These are phyloP conservation scores for Lactarius deliciosus DNA, from an alignment of 768 basidiomycete species.

Conservation along the genomic window DNA sequence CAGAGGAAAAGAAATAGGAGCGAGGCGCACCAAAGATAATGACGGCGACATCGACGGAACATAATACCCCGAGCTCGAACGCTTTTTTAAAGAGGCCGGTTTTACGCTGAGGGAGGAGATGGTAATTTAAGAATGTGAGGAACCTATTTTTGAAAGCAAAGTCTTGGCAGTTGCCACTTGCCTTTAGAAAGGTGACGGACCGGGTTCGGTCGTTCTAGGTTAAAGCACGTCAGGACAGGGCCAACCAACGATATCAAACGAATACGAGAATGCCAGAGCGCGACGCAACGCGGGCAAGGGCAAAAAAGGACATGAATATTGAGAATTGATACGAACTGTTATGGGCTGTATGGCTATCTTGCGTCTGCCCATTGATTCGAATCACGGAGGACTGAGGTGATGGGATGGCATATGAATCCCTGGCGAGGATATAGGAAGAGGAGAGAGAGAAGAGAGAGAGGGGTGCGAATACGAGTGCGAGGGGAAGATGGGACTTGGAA, in stretches of 20 bases:
- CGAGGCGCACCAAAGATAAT: conserved; percentile 70
- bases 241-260: conserved; percentile 17
- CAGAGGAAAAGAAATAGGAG: conserved; percentile 30
- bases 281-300: conserved; percentile 19
- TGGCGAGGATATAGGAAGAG: conserved; percentile 12
- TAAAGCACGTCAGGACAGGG: conserved; percentile 43
- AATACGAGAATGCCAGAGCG: conserved; percentile 29
- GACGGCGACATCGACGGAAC: conserved; percentile 85
- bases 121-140: conserved; percentile 59
- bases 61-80: conserved; percentile 87
- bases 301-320: conserved; percentile 26
- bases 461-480: conserved; percentile 6
- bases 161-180: conserved; percentile 37
- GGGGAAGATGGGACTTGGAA: conserved; percentile 15
- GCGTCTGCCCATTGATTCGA: conserved; percentile 60
- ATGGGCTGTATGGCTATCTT: conserved; percentile 85
- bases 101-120: conserved; percentile 58
- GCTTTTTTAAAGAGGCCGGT: conserved; percentile 91
- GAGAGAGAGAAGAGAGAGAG: neutral
- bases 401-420: conserved; percentile 15
- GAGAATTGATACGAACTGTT: conserved; percentile 50
- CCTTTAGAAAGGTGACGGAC: conserved; percentile 90
- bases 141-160: conserved; percentile 37
- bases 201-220: conserved; percentile 86
- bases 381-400: conserved; percentile 11